Conservation (phyloP, 139 green algal species). For the Chlamydomonas incerta region DNA sequence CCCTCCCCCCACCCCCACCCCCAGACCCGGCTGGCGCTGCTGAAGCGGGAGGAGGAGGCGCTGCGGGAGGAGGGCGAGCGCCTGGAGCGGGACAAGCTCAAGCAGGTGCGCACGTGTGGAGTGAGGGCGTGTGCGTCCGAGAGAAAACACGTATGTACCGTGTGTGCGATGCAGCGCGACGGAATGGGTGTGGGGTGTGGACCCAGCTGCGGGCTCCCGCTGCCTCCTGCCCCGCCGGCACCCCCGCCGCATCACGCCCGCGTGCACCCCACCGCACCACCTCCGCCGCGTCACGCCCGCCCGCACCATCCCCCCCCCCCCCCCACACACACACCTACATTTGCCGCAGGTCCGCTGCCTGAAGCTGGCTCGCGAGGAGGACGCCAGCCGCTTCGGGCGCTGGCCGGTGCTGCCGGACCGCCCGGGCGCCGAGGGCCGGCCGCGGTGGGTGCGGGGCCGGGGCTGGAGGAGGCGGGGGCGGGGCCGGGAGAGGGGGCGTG, state of each 20-base stretch:
- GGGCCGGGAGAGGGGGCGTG: neutral
- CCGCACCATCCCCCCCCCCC: neutral
- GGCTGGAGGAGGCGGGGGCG: too few species aligned
- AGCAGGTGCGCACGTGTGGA: constrained; percentile 65
- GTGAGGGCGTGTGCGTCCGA: neutral
- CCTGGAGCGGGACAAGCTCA: constrained; percentile 85
- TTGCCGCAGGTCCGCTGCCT: constrained; percentile 36
- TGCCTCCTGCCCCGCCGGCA: too few species aligned
- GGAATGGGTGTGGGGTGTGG: neutral
- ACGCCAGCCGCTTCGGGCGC: constrained; percentile 77
- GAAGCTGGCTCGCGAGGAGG: constrained; percentile 64
- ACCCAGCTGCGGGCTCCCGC: too few species aligned
- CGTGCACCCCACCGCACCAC: neutral
- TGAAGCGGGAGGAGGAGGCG: constrained; percentile 87
- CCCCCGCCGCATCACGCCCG: too few species aligned
- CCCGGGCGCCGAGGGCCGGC: constrained; percentile 6
- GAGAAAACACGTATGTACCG: neutral
- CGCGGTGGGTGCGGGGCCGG: neutral
- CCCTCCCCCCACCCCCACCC: neutral
- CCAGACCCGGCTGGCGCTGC: constrained; percentile 70
- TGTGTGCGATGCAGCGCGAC: neutral
- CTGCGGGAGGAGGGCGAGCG: constrained; percentile 76
- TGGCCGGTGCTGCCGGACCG: constrained; percentile 18
- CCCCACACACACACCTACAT: too few species aligned
- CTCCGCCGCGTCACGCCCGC: neutral